Conservation (phyloP, 2,329 filamentous ascomycete genomes). For the Cladorrhinum sp. region DNA sequence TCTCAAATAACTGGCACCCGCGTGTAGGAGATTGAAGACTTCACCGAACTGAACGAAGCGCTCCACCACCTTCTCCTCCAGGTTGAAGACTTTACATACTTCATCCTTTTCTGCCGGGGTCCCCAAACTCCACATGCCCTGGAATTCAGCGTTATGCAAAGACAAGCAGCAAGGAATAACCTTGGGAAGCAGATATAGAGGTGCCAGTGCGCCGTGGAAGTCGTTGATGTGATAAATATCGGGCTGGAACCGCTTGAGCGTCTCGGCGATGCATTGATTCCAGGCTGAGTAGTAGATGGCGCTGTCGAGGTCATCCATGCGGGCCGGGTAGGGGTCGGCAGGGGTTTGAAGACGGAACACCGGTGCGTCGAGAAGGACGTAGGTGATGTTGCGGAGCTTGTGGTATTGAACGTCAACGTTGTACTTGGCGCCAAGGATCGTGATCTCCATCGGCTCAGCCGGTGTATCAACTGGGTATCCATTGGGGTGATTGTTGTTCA, state of each 20-base stretch:
- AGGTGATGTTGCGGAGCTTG: slow-evolving; percentile 61
- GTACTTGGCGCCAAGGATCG: slow-evolving; percentile 56
- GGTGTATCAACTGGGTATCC: slow-evolving; percentile 58
- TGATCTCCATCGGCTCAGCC: slow-evolving; percentile 59
- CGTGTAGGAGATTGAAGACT: slow-evolving; percentile 64
- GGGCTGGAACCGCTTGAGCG: slow-evolving; percentile 53
- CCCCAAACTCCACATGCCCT: slow-evolving; percentile 64
- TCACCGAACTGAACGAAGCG: slow-evolving; percentile 65
- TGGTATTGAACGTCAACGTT: slow-evolving; percentile 63
- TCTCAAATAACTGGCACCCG: slow-evolving; percentile 60
- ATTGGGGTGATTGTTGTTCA: slow-evolving; percentile 30
- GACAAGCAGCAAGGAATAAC: slow-evolving; percentile 60
- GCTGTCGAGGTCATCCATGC: slow-evolving; percentile 66
- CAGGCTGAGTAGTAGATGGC: slow-evolving; percentile 67
- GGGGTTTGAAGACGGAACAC: slow-evolving; percentile 62
- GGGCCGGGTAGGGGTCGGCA: slow-evolving; percentile 59
- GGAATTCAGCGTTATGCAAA: slow-evolving; percentile 66
- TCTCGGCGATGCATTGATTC: slow-evolving; percentile 65
- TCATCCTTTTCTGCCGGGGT: slow-evolving; percentile 58
- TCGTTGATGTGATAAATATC: slow-evolving; percentile 38
- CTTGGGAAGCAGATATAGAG: slow-evolving; percentile 58
- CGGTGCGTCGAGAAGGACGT: slow-evolving; percentile 62
- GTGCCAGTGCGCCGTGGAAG: slow-evolving; percentile 43
- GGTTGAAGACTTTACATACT: slow-evolving; percentile 61
- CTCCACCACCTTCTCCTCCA: slow-evolving; percentile 54